Evolutionary conservation across 202 grass and related monocot genomes (phyloP).

Genomic region (Setaria italica): DNA sequence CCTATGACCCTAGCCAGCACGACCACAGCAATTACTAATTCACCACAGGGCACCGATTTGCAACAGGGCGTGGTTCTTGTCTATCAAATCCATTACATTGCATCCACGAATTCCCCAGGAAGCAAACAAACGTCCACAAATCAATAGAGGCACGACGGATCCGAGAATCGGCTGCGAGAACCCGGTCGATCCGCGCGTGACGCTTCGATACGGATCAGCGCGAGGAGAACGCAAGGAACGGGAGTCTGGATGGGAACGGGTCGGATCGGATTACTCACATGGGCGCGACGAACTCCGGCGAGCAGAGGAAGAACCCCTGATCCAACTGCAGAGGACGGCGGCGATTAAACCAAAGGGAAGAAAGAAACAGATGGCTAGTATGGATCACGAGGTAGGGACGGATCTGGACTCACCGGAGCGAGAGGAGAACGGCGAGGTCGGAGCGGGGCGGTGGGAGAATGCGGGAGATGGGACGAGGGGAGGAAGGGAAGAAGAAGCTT

Average conservation of each 20-base stretch:
- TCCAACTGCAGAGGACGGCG: constrained; percentile 29
- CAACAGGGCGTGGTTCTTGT: neutral
- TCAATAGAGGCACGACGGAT: neutral
- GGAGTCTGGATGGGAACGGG: neutral
- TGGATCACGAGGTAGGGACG: neutral
- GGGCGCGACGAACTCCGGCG: constrained; percentile 19
- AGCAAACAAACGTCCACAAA: neutral
- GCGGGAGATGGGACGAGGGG: neutral
- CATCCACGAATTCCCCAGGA: neutral
- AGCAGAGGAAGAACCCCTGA: constrained; percentile 31
- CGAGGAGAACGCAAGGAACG: neutral
- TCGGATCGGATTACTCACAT: constrained; percentile 59
- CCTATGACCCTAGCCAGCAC: neutral
- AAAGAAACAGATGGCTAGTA: neutral
- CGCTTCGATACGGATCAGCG: neutral
- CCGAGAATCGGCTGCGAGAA: neutral
- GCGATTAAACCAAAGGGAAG: neutral
- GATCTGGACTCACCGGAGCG: constrained; percentile 34
- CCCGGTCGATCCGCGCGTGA: neutral
- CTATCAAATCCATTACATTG: neutral
- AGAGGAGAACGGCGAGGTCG: neutral
- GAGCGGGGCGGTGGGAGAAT: neutral
- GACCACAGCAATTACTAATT: neutral
- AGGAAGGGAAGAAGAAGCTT: constrained; percentile 22
- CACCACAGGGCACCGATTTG: neutral